Percentiles rank a stretch among this genome's conserved stretches.
phyloP scores from a whole-genome alignment of 169 alveolate species.

The Plasmodium fragile region DNA sequence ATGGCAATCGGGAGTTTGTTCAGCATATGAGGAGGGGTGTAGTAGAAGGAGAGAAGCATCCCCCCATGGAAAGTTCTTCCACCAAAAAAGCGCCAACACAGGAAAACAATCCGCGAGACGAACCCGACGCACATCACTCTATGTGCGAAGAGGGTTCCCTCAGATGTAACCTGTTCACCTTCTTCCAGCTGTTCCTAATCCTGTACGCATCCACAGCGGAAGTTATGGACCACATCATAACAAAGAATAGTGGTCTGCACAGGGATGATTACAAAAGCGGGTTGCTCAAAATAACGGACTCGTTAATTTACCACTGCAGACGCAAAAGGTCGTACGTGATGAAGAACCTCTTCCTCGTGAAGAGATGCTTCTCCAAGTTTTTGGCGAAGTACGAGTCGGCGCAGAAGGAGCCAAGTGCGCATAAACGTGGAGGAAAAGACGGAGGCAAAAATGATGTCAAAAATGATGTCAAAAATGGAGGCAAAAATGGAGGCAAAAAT shows the following conservation, averaged over 20 bases:
- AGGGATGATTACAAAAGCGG: slow-evolving; percentile 74
- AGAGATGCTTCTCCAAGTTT: slow-evolving; percentile 33
- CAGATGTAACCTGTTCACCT: slow-evolving; percentile 18
- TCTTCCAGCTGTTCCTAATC: slow-evolving; percentile 53
- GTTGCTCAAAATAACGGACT: slow-evolving; percentile 5
- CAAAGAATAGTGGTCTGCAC: slow-evolving; percentile 26
- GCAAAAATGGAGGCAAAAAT: neutral
- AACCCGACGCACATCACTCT: neutral
- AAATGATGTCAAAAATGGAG: neutral
- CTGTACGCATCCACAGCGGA: slow-evolving; percentile 39
- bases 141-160: slow-evolving; percentile 21
- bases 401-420: neutral
- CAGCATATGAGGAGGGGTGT: neutral
- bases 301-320: slow-evolving; percentile 44
- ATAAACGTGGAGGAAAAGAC: neutral
- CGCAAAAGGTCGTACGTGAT: slow-evolving; percentile 17
- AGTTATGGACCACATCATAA: slow-evolving; percentile 41
- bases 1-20: slow-evolving; percentile 44
- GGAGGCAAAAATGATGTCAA: neutral
- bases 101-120: neutral
- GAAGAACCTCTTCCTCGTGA: slow-evolving; percentile 51
- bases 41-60: neutral
- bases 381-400: neutral
- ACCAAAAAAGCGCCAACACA: neutral
- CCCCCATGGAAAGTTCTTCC: neutral